Percentiles rank a stretch among this genome's conserved stretches.
phyloP scores from a whole-genome alignment of 108 stramenopile genomes.

The Fragilaria crotonensis region DNA sequence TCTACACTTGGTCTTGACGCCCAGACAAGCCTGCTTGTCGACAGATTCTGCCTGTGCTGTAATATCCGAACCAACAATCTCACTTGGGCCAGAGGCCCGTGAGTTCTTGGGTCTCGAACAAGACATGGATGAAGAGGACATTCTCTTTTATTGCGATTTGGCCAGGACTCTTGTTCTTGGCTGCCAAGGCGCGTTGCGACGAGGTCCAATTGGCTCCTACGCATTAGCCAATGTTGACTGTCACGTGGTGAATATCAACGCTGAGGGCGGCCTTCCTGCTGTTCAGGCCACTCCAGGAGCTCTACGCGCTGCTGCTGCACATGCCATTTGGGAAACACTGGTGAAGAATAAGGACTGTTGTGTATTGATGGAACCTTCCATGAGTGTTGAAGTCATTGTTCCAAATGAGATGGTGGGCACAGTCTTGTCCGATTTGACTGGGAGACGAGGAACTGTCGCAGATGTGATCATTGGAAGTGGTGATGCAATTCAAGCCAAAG shows the following conservation, averaged over 20 bases:
- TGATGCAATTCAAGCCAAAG: constrained; percentile 23
- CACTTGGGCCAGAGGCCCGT: constrained; percentile 44
- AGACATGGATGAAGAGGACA: constrained; percentile 29
- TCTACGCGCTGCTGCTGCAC: constrained; percentile 64
- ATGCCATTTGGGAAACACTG: constrained; percentile 46
- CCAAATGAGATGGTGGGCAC: constrained; percentile 77
- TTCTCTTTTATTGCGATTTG: constrained; percentile 41
- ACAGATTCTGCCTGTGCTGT: constrained; percentile 33
- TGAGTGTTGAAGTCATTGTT: constrained; percentile 67
- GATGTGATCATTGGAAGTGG: constrained; percentile 67
- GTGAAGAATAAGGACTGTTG: constrained; percentile 25
- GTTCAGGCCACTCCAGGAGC: constrained; percentile 66
- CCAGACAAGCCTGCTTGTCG: constrained; percentile 8
- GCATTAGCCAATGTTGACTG: constrained; percentile 64
- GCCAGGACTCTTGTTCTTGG: constrained; percentile 61
- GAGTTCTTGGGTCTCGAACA: constrained; percentile 51
- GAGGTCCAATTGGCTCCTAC: constrained; percentile 58
- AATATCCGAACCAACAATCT: constrained; percentile 57
- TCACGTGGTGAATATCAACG: constrained; percentile 60
- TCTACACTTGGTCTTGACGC: constrained; percentile 48
- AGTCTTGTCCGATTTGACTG: constrained; percentile 79
- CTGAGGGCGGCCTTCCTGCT: constrained; percentile 53
- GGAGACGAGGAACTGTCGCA: constrained; percentile 69
- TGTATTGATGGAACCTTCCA: constrained; percentile 75
- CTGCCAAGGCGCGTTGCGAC: constrained; percentile 67